phyloP scores from a whole-genome alignment of 805 yeast genomes.

The Sungouiozyma intestinalis region DNA sequence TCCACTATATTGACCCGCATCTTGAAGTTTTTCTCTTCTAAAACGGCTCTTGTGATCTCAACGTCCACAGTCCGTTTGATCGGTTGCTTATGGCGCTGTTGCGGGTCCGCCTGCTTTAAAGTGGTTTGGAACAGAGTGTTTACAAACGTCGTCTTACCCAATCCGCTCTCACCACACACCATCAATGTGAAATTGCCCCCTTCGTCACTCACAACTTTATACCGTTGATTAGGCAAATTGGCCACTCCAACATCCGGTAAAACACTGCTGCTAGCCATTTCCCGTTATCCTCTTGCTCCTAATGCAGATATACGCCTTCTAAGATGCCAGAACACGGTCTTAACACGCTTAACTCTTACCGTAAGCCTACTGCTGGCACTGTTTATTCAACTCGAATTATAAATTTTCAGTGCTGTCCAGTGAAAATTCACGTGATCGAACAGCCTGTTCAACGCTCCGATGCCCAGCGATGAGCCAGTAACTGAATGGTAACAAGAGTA shows the following conservation, averaged over 20 bases:
- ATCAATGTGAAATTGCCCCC: conserved; percentile 72
- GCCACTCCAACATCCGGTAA: conserved; percentile 50
- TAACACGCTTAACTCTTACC: too few relatives aligned
- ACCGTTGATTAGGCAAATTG: conserved; percentile 66
- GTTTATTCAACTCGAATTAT: too few relatives aligned
- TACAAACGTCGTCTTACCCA: conserved; percentile 87
- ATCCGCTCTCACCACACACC: conserved; percentile 87
- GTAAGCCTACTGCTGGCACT: too few relatives aligned
- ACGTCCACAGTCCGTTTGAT: conserved; percentile 63
- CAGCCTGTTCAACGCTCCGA: too few relatives aligned
- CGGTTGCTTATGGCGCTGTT: conserved; percentile 35
- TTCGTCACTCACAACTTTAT: conserved; percentile 61
- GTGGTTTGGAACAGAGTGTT: conserved; percentile 75
- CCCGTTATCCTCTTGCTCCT: too few relatives aligned
- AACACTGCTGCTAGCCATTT: conserved; percentile 1
- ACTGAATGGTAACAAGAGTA: too few relatives aligned
- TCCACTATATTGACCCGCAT: conserved; percentile 74
- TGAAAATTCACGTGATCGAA: too few relatives aligned
- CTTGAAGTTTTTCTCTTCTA: conserved; percentile 75
- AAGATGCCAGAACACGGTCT: too few relatives aligned
- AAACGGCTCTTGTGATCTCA: conserved; percentile 65
- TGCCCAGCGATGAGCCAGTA: too few relatives aligned
- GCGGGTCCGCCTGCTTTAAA: conserved; percentile 44
- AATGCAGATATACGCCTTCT: too few relatives aligned
- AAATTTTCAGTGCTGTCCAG: too few relatives aligned